These are phyloP conservation scores for Chlorociboria aeruginascens DNA, from an alignment of 495 filamentous ascomycete genomes.

Conservation along the genomic window DNA sequence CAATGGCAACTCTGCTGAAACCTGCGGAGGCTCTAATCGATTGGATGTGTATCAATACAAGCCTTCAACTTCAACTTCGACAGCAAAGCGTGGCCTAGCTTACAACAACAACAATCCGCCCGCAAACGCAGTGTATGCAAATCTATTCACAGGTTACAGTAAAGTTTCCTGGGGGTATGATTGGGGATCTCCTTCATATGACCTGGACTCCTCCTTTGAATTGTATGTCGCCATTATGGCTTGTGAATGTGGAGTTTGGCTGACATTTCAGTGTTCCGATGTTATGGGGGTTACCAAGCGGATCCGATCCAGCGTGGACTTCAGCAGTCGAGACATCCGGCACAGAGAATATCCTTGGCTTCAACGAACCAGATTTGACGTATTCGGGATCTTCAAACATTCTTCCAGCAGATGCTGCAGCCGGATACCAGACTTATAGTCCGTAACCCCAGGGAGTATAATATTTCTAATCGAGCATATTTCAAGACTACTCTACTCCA, in stretches of 20 bases:
- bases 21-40: constrained; percentile 41
- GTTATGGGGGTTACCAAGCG: constrained; percentile 49
- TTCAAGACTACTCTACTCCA: no score
- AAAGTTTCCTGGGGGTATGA: constrained; percentile 63
- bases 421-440: constrained; percentile 44
- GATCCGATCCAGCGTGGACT: constrained; percentile 42
- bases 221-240: background rate
- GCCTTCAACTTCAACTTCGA: background rate
- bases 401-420: constrained; percentile 45
- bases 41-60: constrained; percentile 36
- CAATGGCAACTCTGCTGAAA: constrained; percentile 38
- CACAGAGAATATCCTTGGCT: constrained; percentile 51
- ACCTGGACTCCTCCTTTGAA: constrained; percentile 31
- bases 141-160: constrained; percentile 30
- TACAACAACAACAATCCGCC: constrained; percentile 47
- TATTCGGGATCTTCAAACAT: constrained; percentile 48
- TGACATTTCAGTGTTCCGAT: constrained; percentile 52
- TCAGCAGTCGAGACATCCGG: constrained; percentile 44
- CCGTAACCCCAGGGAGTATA: no score
- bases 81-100: constrained; percentile 54
- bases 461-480: no score
- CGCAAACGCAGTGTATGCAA: constrained; percentile 31
- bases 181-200: constrained; percentile 44
- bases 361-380: constrained; percentile 74
- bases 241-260: background rate